Evolutionary conservation across 2,329 filamentous ascomycete genomes (phyloP).

Genomic region (Claviceps fusiformis): DNA sequence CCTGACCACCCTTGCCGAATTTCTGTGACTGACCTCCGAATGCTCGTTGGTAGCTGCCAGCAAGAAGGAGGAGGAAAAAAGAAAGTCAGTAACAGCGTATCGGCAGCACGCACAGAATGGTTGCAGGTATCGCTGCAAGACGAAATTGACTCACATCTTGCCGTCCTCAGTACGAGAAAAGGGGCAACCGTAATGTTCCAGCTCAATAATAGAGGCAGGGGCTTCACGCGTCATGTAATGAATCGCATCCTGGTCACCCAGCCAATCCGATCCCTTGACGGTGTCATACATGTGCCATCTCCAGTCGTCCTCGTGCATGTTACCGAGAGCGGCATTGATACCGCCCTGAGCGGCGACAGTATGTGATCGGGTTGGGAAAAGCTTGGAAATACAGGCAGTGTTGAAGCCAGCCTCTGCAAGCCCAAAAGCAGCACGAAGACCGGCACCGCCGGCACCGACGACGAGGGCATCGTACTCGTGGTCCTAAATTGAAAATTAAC

Average conservation of each 20-base stretch:
- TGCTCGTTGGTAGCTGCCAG: slow-evolving; percentile 75
- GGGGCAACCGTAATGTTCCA: slow-evolving; percentile 95
- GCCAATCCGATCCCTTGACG: slow-evolving; percentile 94
- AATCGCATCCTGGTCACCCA: slow-evolving; percentile 93
- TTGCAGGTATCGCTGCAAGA: too few relatives aligned
- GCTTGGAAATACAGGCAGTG: slow-evolving; percentile 76
- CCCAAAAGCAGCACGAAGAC: slow-evolving; percentile 72
- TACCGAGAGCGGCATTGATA: slow-evolving; percentile 79
- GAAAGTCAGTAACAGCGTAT: background rate
- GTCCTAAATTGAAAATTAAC: slow-evolving; percentile 43
- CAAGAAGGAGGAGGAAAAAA: background rate
- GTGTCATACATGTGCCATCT: slow-evolving; percentile 99
- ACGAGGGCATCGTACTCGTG: slow-evolving; percentile 98
- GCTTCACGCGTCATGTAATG: slow-evolving; percentile 98
- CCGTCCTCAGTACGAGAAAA: slow-evolving; percentile 95
- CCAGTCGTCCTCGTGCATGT: slow-evolving; percentile 98
- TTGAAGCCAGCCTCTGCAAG: slow-evolving; percentile 82
- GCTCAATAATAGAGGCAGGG: slow-evolving; percentile 78
- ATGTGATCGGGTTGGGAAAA: slow-evolving; percentile 75
- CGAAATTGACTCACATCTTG: slow-evolving; percentile 53
- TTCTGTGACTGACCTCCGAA: slow-evolving; percentile 96
- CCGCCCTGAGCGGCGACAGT: slow-evolving; percentile 73
- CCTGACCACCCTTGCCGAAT: slow-evolving; percentile 92
- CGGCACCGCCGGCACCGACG: slow-evolving; percentile 70
- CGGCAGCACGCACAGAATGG: background rate